A percentile compares a stretch with the other conserved stretches of the same genome.
Evolutionary conservation across 2,329 filamentous ascomycete genomes (phyloP).

Genomic region (Claviceps maximensis): DNA sequence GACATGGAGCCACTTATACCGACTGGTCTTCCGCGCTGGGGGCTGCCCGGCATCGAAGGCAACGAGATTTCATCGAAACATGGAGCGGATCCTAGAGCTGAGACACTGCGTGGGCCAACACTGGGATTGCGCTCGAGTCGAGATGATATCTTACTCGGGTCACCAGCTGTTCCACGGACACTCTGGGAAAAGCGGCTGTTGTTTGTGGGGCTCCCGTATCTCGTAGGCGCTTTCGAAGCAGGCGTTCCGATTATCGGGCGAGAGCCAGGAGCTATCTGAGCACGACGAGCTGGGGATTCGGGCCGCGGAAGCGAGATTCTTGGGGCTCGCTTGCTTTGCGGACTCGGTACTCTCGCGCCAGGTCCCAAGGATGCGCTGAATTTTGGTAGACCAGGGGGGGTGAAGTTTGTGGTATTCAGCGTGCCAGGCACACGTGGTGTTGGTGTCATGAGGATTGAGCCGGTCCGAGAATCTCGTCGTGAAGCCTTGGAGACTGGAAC

Average conservation of each 20-base stretch:
- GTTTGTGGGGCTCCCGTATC: conserved; percentile 31
- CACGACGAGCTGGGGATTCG: conserved; percentile 68
- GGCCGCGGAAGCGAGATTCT: conserved; percentile 74
- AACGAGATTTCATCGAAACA: conserved; percentile 46
- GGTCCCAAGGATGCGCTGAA: conserved; percentile 84
- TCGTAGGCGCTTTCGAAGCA: conserved; percentile 15
- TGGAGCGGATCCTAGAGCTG: conserved; percentile 39
- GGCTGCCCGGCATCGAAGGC: conserved; percentile 26
- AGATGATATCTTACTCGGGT: conserved; percentile 44
- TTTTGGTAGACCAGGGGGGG: conserved; percentile 55
- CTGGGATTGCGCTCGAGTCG: conserved; percentile 36
- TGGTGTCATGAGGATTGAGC: conserved; percentile 52
- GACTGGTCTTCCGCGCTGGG: conserved; percentile 39
- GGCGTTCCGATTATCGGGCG: conserved; percentile 42
- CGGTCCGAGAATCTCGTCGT: conserved; percentile 45
- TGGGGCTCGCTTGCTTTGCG: conserved; percentile 50
- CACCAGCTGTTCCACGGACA: conserved; percentile 45
- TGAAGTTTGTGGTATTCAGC: conserved; percentile 45
- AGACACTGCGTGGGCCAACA: conserved; percentile 44
- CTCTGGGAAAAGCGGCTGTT: conserved; percentile 46
- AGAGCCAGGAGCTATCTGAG: conserved; percentile 47
- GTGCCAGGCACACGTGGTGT: conserved; percentile 47
- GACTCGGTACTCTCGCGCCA: conserved; percentile 52
- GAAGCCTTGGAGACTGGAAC: conserved; percentile 71
- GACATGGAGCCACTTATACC: conserved; percentile 41